These are phyloP conservation scores for Sphaerulina vaccinii DNA, from an alignment of 2,329 filamentous ascomycete species.

Conservation along the genomic window DNA sequence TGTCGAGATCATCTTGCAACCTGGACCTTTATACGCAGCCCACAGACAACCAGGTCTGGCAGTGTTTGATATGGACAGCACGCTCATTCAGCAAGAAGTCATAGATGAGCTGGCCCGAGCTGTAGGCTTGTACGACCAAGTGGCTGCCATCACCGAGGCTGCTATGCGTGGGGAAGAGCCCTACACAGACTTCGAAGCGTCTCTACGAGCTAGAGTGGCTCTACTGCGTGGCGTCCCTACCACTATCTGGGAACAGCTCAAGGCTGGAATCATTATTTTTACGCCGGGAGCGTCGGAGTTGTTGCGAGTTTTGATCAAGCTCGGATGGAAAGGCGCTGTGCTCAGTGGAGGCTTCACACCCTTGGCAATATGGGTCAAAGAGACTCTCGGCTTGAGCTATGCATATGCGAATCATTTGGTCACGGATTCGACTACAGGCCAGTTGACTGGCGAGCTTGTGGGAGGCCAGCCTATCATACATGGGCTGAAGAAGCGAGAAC, in stretches of 20 bases:
- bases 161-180: conserved; percentile 85
- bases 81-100: conserved; percentile 93
- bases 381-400: conserved; percentile 78
- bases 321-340: conserved; percentile 86
- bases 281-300: conserved; percentile 78
- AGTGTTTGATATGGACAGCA: conserved; percentile 99
- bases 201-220: conserved; percentile 75
- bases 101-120: conserved; percentile 91
- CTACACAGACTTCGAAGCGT: conserved; percentile 77
- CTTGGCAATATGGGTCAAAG: conserved; percentile 80
- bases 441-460: conserved; percentile 69
- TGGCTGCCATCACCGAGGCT: conserved; percentile 83
- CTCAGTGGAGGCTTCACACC: conserved; percentile 90
- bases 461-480: conserved; percentile 72
- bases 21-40: conserved; percentile 20
- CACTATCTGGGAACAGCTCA: conserved; percentile 67
- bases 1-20: conserved; percentile 28
- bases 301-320: conserved; percentile 67
- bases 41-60: conserved; percentile 60
- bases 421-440: conserved; percentile 53
- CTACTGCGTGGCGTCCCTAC: conserved; percentile 78
- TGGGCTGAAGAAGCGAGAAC: conserved; percentile 69
- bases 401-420: conserved; percentile 84
- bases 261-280: conserved; percentile 65
- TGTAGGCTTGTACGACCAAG: conserved; percentile 65